phyloP scores from a whole-genome alignment of 495 filamentous ascomycete genomes.

The Podospora anserina region DNA sequence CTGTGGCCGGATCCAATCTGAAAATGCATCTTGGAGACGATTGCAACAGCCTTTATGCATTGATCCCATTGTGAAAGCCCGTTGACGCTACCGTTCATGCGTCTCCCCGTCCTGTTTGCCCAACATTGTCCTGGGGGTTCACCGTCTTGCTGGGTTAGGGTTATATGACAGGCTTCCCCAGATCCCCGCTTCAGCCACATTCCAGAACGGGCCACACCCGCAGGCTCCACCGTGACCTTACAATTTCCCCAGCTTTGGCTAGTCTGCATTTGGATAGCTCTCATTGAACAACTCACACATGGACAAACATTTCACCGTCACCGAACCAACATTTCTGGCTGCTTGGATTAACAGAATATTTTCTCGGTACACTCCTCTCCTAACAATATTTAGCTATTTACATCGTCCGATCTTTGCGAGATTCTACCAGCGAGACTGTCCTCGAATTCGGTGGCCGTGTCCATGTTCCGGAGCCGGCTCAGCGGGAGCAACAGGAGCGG shows the following conservation, averaged over 20 bases:
- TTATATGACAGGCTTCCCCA: neutral
- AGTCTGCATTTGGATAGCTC: neutral
- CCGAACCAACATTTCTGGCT: too few species aligned
- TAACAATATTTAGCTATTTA: neutral
- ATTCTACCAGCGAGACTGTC: slow-evolving; percentile 2
- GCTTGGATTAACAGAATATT: too few species aligned
- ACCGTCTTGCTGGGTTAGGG: neutral
- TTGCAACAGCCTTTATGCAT: too few species aligned
- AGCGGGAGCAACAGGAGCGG: neutral
- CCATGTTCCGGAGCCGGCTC: neutral
- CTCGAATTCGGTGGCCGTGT: slow-evolving; percentile 9
- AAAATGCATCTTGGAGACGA: too few species aligned
- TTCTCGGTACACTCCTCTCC: too few species aligned
- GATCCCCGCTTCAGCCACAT: neutral
- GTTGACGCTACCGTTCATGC: too few species aligned
- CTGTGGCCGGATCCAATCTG: too few species aligned
- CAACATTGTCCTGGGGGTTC: neutral
- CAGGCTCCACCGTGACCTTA: neutral
- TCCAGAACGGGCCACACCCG: neutral
- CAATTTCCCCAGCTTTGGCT: neutral
- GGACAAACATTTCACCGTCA: too few species aligned
- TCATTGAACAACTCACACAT: neutral
- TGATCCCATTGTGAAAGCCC: too few species aligned
- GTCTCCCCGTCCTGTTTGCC: neutral
- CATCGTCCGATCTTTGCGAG: neutral